These are phyloP conservation scores for Tylopilus balloui DNA, from an alignment of 768 basidiomycete genomes.

Conservation along the genomic window DNA sequence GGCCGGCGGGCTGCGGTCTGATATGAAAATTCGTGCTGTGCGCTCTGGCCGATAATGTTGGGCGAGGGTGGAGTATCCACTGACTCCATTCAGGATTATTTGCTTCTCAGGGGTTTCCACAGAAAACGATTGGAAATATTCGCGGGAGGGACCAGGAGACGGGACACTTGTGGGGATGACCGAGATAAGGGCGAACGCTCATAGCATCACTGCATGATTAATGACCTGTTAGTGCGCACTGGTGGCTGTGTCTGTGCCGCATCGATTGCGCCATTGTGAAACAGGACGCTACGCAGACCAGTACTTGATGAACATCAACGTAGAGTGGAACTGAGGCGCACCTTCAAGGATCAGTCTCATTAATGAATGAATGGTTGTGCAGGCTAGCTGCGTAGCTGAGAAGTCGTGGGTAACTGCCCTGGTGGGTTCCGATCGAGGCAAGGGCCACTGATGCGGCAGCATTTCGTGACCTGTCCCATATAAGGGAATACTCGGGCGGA, in stretches of 20 bases:
- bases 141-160: slow-evolving; percentile 16
- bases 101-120: not conserved
- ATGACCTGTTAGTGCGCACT: not conserved
- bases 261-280: slow-evolving; percentile 8
- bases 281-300: slow-evolving; percentile 6
- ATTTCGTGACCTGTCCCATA: too few relatives aligned
- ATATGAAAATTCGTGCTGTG: not conserved
- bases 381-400: not conserved
- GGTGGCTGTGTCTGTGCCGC: slow-evolving; percentile 12
- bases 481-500: too few relatives aligned
- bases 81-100: not conserved
- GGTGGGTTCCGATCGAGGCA: slow-evolving; percentile 15
- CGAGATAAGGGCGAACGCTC: slow-evolving; percentile 17
- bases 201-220: slow-evolving; percentile 4
- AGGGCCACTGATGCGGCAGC: slow-evolving; percentile 13
- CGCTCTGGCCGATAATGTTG: not conserved
- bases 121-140: slow-evolving; percentile 4
- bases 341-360: slow-evolving; percentile 2
- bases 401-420: slow-evolving; percentile 8
- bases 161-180: slow-evolving; percentile 13
- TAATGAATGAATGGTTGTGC: slow-evolving; percentile 3
- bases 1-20: slow-evolving; percentile 11
- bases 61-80: not conserved
- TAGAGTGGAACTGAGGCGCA: not conserved
- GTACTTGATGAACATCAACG: not conserved